phyloP scores from a whole-genome alignment of 2,329 filamentous ascomycete genomes.

The Neocucurbitaria cava region DNA sequence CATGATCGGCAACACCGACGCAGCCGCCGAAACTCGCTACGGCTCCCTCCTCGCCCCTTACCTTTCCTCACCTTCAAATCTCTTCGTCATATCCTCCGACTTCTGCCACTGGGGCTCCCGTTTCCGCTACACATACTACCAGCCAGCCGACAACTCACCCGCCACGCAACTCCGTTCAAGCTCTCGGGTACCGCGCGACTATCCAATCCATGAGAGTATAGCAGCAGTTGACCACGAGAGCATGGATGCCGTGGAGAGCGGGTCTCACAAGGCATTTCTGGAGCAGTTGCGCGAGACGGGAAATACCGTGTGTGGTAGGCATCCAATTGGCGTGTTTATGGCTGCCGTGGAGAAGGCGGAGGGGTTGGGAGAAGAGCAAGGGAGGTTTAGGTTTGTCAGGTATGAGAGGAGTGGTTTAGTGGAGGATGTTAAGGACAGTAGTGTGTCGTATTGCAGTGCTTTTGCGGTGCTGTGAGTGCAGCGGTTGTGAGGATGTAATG shows the following conservation, averaged over 20 bases:
- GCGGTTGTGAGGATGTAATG: background rate
- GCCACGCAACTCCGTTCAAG: slow-evolving; percentile 44
- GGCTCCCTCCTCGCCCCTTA: slow-evolving; percentile 79
- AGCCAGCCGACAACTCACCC: slow-evolving; percentile 55
- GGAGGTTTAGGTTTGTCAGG: slow-evolving; percentile 77
- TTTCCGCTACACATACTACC: slow-evolving; percentile 85
- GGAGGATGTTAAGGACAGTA: slow-evolving; percentile 72
- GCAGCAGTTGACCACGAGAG: slow-evolving; percentile 78
- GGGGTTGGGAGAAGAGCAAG: slow-evolving; percentile 58
- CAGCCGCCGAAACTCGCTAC: slow-evolving; percentile 69
- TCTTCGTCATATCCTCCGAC: slow-evolving; percentile 90
- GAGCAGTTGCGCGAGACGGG: slow-evolving; percentile 72
- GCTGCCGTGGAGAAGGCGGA: slow-evolving; percentile 74
- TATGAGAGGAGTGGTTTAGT: slow-evolving; percentile 88
- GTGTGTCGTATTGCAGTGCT: slow-evolving; percentile 94
- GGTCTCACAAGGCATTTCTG: slow-evolving; percentile 73
- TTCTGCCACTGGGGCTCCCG: slow-evolving; percentile 95
- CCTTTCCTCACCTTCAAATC: slow-evolving; percentile 74
- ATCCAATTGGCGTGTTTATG: slow-evolving; percentile 94
- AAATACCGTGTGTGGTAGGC: slow-evolving; percentile 93
- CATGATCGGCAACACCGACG: slow-evolving; percentile 78
- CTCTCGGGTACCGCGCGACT: slow-evolving; percentile 53
- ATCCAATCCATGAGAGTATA: slow-evolving; percentile 83
- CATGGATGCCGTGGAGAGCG: slow-evolving; percentile 84
- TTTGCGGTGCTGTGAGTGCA: slow-evolving; percentile 72